phyloP scores from a whole-genome alignment of 495 filamentous ascomycete genomes.

The Talaromyces liani region DNA sequence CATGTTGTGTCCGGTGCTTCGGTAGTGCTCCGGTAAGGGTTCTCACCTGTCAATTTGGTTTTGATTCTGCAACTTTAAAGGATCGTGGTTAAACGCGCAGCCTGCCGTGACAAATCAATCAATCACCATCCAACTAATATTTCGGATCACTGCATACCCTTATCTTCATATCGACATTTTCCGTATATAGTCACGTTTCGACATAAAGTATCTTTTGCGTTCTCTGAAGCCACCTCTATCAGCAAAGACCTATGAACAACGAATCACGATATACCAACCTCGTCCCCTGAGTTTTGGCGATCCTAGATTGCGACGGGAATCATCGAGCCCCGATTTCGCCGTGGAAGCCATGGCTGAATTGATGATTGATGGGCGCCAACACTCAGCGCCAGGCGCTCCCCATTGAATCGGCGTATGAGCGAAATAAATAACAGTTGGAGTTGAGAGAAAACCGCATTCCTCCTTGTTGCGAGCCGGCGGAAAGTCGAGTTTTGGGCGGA shows the following conservation, averaged over 20 bases:
- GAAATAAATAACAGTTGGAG: conserved; percentile 23
- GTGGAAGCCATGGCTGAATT: conserved; percentile 34
- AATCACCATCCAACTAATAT: conserved; percentile 1
- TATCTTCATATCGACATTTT: conserved; percentile 84
- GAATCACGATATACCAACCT: conserved; percentile 34
- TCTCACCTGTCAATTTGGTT: conserved; percentile 53
- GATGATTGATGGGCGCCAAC: conserved; percentile 21
- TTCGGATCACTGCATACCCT: too few species aligned
- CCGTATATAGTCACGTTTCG: conserved; percentile 93
- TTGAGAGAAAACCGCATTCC: conserved; percentile 38
- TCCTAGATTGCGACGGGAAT: conserved; percentile 38
- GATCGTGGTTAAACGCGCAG: conserved; percentile 87
- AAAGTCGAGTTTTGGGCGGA: not conserved
- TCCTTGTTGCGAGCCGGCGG: conserved; percentile 14
- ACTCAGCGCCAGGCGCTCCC: conserved; percentile 32
- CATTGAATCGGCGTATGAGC: conserved; percentile 32
- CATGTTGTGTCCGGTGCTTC: not conserved
- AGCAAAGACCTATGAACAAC: not conserved
- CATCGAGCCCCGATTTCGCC: conserved; percentile 35
- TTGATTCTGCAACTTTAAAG: conserved; percentile 50
- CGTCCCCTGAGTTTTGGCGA: conserved; percentile 59
- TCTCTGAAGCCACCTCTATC: conserved; percentile 34
- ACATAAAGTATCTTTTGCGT: conserved; percentile 80
- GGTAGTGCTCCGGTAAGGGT: conserved; percentile 6
- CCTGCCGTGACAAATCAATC: conserved; percentile 31